These are phyloP conservation scores for Erysimum cheiri DNA, from an alignment of 441 rosid genomes.

Conservation along the genomic window DNA sequence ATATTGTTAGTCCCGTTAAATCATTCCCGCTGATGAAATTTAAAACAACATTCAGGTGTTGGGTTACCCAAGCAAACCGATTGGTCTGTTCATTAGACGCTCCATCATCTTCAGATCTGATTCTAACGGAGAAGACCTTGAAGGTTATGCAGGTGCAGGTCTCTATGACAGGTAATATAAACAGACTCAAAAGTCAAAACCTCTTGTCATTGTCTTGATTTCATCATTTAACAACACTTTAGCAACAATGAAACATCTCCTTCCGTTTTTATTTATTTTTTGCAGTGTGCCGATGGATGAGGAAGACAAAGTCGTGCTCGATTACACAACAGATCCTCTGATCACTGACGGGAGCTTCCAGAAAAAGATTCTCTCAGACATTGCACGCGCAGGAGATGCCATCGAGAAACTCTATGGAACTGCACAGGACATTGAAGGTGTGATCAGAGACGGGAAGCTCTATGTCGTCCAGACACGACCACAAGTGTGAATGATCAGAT, in stretches of 20 bases:
- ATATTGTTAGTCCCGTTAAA: neutral
- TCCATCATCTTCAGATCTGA: conserved; percentile 95
- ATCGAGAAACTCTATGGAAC: conserved; percentile 89
- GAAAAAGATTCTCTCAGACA: conserved; percentile 70
- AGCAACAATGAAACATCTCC: conserved; percentile 15
- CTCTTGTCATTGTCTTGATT: conserved; percentile 3
- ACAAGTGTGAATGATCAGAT: conserved; percentile 65
- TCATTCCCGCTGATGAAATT: conserved; percentile 8
- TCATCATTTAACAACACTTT: conserved; percentile 11
- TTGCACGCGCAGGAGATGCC: conserved; percentile 77
- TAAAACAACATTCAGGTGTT: conserved; percentile 56
- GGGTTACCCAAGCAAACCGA: conserved; percentile 98
- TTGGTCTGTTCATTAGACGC: conserved; percentile 86
- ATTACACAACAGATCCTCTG: conserved; percentile 81
- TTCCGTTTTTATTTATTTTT: neutral
- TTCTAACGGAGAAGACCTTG: conserved; percentile 98
- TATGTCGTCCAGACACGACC: conserved; percentile 97
- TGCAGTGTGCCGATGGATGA: conserved; percentile 97
- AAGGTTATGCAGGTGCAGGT: conserved; percentile 99
- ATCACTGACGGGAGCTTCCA: conserved; percentile 68
- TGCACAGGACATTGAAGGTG: conserved; percentile 97
- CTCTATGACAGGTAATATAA: conserved; percentile 90
- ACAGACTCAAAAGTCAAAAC: conserved; percentile 15
- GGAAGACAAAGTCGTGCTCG: conserved; percentile 77
- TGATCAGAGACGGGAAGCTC: conserved; percentile 80